These are phyloP conservation scores for Endoconidiophora laricicola DNA, from an alignment of 2,329 filamentous ascomycete genomes.

Conservation along the genomic window DNA sequence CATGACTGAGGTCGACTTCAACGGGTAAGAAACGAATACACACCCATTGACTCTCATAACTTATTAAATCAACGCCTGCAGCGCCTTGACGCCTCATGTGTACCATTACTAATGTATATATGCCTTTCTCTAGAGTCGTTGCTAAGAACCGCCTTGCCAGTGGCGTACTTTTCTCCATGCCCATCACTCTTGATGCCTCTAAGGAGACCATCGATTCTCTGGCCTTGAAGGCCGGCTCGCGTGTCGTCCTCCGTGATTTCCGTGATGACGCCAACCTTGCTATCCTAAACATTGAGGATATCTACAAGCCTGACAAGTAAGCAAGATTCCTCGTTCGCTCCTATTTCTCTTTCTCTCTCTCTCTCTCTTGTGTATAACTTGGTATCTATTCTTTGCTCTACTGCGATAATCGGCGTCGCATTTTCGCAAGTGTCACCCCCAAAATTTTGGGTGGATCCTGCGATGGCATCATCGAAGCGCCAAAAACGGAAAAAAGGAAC, in stretches of 20 bases:
- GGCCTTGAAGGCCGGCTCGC: slow-evolving; percentile 61
- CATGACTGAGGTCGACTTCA: slow-evolving; percentile 94
- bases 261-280: slow-evolving; percentile 91
- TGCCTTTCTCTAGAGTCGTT: slow-evolving; percentile 49
- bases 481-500: slow-evolving; percentile 4
- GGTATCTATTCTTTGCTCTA: neutral
- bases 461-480: slow-evolving; percentile 11
- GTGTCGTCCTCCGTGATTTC: slow-evolving; percentile 83
- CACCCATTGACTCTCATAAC: neutral
- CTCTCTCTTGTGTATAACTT: neutral
- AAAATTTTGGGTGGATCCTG: slow-evolving; percentile 10
- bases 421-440: neutral
- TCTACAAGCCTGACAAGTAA: slow-evolving; percentile 92
- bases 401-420: slow-evolving; percentile 5
- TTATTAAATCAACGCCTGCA: neutral
- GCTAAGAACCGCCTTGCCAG: slow-evolving; percentile 71
- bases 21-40: slow-evolving; percentile 43
- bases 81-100: slow-evolving; percentile 1
- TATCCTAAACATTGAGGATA: slow-evolving; percentile 86
- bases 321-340: neutral
- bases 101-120: neutral
- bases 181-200: slow-evolving; percentile 80
- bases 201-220: slow-evolving; percentile 57
- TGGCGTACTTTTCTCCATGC: slow-evolving; percentile 89
- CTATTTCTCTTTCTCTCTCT: neutral